Evolutionary conservation across 768 basidiomycete genomes (phyloP).

Genomic region (Pulveroboletus frians): DNA sequence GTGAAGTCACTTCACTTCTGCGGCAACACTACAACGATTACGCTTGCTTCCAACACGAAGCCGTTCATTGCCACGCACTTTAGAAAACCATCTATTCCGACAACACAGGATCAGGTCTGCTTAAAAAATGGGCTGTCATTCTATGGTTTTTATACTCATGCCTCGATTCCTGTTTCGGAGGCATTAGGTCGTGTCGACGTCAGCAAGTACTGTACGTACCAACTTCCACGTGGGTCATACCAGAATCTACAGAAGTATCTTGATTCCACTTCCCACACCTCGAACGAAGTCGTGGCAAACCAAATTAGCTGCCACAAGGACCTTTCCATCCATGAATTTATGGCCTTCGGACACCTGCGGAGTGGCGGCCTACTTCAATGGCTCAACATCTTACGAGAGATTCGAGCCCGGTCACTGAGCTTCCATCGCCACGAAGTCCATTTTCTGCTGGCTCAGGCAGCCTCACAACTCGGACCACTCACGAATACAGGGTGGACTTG

Average conservation of each 20-base stretch:
- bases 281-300: constrained; percentile 40
- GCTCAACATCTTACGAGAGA: constrained; percentile 46
- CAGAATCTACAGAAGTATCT: constrained; percentile 35
- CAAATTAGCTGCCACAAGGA: constrained; percentile 39
- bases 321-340: constrained; percentile 42
- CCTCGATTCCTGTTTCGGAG: constrained; percentile 10
- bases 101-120: constrained; percentile 14
- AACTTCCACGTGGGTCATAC: constrained; percentile 33
- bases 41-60: constrained; percentile 24
- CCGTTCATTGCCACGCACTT: constrained; percentile 18
- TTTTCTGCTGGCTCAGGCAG: constrained; percentile 39
- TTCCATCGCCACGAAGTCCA: constrained; percentile 40
- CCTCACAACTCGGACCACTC: constrained; percentile 39
- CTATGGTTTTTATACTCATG: constrained; percentile 26
- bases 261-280: constrained; percentile 31
- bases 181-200: constrained; percentile 15
- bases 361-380: constrained; percentile 44
- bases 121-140: constrained; percentile 33
- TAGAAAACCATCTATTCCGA: constrained; percentile 10
- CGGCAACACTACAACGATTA: too few relatives aligned
- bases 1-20: too few relatives aligned
- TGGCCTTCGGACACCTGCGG: constrained; percentile 42
- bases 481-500: constrained; percentile 24
- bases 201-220: constrained; percentile 27
- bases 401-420: constrained; percentile 36